Evolutionary conservation across 371 early-diverging fungal species (phyloP), one percentile per base, ranked within the genome.

Genomic region (Mucor irregularis): DNA sequence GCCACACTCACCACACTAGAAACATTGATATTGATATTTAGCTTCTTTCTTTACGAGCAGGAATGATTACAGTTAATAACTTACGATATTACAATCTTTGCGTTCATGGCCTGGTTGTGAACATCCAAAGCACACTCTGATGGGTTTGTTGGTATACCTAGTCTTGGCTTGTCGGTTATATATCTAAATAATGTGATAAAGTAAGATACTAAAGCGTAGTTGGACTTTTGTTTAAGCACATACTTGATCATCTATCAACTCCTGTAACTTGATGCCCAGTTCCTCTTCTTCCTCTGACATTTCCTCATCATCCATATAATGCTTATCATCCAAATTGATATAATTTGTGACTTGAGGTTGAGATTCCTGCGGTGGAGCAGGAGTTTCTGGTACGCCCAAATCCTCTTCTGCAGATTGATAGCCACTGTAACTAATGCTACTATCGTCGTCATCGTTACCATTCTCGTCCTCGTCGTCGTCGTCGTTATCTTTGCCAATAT

Each of bases 221-320:
- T n/a, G n/a, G 4, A 25, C 2, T 5, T 31, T 31, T 7, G 11
- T 31, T 11, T 7, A 31, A n/a, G n/a, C n/a, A 45, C 22, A 28
- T 61, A 62, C 51, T 39, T 56, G 56, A 13, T 62, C 47, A 31
- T 56, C 62, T 29, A 62, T 62, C 30, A 62, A n/a, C 5, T 50
- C 34, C 11, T 56, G 62, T 13, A 62, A 37, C 17, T 62, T 46
- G 1, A 19, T 11, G 24, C 28, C 46, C 5, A 50, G 17, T 29
- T 62, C 62, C 8, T 39, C 34, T 30, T 62, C 62, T 40, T 62
- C 62, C 19, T 62, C 62, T 22, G 56, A 51, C 1, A 46, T 51
- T 1, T 49, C 56, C 9, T 46, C 47, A 28, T 62, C 56, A 21
- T 56, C 62, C 47, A 62, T 40, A 29, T 62, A 62, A 2, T 24